Evolutionary conservation across 768 basidiomycete genomes (phyloP).

Genomic region (Xerocomellus dryophilus): DNA sequence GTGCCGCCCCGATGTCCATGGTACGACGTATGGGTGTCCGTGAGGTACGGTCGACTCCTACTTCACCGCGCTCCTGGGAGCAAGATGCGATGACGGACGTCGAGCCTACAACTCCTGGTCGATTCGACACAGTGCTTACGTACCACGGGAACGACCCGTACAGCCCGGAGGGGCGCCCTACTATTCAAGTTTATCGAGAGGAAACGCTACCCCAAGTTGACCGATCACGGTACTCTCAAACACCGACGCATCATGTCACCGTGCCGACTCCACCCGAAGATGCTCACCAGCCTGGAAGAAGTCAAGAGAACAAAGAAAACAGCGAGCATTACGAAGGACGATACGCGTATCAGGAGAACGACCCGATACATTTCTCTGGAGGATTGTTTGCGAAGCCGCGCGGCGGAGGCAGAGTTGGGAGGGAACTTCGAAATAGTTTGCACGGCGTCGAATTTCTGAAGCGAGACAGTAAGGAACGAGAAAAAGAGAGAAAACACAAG

Average conservation of each 20-base stretch:
- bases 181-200: conserved; percentile 25
- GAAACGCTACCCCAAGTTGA: conserved; percentile 18
- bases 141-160: conserved; percentile 19
- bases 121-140: conserved; percentile 41
- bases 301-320: conserved; percentile 41
- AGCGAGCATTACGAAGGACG: conserved; percentile 14
- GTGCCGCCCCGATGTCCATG: conserved; percentile 13
- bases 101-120: conserved; percentile 40
- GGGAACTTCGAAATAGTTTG: conserved; percentile 53
- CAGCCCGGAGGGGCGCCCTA: conserved; percentile 5
- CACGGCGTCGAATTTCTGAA: conserved; percentile 29
- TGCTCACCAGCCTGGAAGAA: conserved; percentile 4
- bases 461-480: conserved; percentile 40
- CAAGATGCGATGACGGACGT: conserved; percentile 38
- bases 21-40: neutral
- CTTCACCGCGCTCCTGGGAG: conserved; percentile 41
- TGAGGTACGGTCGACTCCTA: conserved; percentile 34
- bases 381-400: conserved; percentile 34
- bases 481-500: conserved; percentile 50
- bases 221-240: conserved; percentile 17
- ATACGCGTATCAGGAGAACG: conserved; percentile 14
- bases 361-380: conserved; percentile 23
- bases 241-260: conserved; percentile 6
- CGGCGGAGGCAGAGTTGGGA: conserved; percentile 35
- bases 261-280: conserved; percentile 16